Evolutionary conservation across 495 filamentous ascomycete species (phyloP).

Genomic region (Parachaetomium inaequale): DNA sequence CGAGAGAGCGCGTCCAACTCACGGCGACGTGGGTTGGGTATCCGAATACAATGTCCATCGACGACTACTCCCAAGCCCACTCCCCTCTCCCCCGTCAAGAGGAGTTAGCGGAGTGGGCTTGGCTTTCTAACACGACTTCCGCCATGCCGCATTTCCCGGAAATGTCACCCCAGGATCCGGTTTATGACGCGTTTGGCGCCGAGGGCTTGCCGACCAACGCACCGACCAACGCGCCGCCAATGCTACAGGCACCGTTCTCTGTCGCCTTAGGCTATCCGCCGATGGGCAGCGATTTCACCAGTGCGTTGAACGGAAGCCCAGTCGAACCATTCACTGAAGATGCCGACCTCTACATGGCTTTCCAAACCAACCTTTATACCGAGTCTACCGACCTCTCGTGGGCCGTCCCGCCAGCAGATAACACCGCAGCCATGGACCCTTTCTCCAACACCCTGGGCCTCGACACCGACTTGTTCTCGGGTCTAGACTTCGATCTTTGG

Average conservation of each 20-base stretch:
- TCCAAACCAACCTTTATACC: not conserved
- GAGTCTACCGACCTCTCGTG: not conserved
- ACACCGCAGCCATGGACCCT: not conserved
- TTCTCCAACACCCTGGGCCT: not conserved
- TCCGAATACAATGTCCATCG: slow-evolving; percentile 9
- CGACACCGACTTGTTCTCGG: not conserved
- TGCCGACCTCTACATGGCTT: slow-evolving; percentile 2
- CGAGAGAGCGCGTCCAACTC: slow-evolving; percentile 12
- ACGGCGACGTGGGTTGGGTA: slow-evolving; percentile 13
- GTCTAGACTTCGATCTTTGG: not conserved
- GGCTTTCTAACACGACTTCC: slow-evolving; percentile 7
- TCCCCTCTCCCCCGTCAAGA: slow-evolving; percentile 7
- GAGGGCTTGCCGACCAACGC: not conserved
- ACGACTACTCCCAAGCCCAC: slow-evolving; percentile 9
- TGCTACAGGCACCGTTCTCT: not conserved
- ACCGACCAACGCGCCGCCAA: not conserved
- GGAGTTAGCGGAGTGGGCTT: slow-evolving; percentile 21
- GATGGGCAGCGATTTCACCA: not conserved
- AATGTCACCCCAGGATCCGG: not conserved
- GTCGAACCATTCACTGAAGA: not conserved
- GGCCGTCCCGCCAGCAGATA: not conserved
- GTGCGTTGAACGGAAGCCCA: not conserved
- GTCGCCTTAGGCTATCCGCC: too few relatives aligned
- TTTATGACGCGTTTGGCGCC: not conserved
- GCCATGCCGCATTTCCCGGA: slow-evolving; percentile 1